These are phyloP conservation scores for Cutaneotrichosporon arboriforme DNA, from an alignment of 1,284 basidiomycete genomes.

Conservation along the genomic window DNA sequence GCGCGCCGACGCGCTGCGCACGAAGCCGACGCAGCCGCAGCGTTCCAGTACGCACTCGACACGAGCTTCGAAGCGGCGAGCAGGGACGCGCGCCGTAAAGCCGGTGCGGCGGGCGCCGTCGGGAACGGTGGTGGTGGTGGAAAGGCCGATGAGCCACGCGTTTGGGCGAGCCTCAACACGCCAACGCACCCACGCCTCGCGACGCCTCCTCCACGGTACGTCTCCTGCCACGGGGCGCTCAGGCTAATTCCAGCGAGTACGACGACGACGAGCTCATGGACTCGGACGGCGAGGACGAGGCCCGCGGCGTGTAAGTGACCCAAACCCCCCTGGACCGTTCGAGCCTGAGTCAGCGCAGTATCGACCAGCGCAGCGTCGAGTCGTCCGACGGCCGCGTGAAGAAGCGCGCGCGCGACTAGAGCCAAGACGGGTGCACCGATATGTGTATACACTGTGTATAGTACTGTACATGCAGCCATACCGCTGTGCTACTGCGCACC, in stretches of 20 bases:
- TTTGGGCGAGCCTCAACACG: background rate
- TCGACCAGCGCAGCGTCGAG: slow-evolving; percentile 10
- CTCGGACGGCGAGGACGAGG: background rate
- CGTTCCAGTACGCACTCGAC: slow-evolving; percentile 8
- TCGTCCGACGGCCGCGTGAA: slow-evolving; percentile 6
- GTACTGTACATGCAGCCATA: background rate
- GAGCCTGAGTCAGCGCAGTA: background rate
- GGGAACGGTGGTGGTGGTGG: background rate
- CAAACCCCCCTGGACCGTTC: too few relatives aligned
- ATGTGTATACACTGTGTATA: slow-evolving; percentile 4
- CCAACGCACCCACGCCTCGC: background rate
- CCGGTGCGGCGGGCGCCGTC: background rate
- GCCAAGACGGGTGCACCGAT: too few relatives aligned
- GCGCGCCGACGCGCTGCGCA: slow-evolving; percentile 6
- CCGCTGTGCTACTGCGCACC: too few relatives aligned
- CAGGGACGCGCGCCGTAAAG: background rate
- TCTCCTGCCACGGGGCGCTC: background rate
- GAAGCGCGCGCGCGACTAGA: slow-evolving; percentile 12
- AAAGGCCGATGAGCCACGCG: background rate
- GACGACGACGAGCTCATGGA: slow-evolving; percentile 4
- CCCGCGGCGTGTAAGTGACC: slow-evolving; percentile 1
- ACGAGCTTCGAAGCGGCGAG: slow-evolving; percentile 3
- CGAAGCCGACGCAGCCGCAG: slow-evolving; percentile 5
- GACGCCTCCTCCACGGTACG: background rate
- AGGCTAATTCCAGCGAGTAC: background rate